Evolutionary conservation across 148 eudicot species (phyloP), one percentile per base, ranked within the genome.

Genomic region (Simmondsia chinensis): DNA sequence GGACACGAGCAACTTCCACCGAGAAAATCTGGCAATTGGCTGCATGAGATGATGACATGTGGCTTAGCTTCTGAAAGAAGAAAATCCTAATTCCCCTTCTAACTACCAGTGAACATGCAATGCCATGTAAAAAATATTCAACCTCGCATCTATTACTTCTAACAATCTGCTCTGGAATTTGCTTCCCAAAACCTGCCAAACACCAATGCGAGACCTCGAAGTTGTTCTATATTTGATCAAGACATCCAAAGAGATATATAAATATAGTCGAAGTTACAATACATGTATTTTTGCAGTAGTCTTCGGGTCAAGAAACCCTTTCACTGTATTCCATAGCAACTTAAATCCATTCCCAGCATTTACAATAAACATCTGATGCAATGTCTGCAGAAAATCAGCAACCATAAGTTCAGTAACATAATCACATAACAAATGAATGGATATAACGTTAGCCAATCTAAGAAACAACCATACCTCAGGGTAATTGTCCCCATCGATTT

Each of bases 341-440:
- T 85, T 85, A 64, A 89, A 85, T 36, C 97, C 97, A 54, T 60
- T 61, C 44, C 97, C 94, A 52, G 95, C 95, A 76, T 89, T 89
- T 35, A 89, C 87, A 42, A 89, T 81, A 60, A 51, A 89, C 95
- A 89, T 84, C 50, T 82, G 95, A 66, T 89, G 74, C 62, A 89
- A 59, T 3, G 95, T 85, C 95, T 89, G 80, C 46, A 67, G 32
- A 66, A 13, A 53, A 31, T 20, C 9, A 57, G 54, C 18, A 19
- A 62, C 16, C 39, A 56, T 57, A n/a, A n/a, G n/a, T n/a, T n/a
- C n/a, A n/a, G n/a, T n/a, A n/a, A n/a, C n/a, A n/a, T n/a, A n/a
- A n/a, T 32, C 25, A 48, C 34, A 30, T 30, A 34, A 45, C 18
- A 22, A 17, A 19, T 5, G 38, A 13, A 19, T 15, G 26, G 11